Conservation (phyloP, 2,329 filamentous ascomycete species). For the Diplocarpon rosae region DNA sequence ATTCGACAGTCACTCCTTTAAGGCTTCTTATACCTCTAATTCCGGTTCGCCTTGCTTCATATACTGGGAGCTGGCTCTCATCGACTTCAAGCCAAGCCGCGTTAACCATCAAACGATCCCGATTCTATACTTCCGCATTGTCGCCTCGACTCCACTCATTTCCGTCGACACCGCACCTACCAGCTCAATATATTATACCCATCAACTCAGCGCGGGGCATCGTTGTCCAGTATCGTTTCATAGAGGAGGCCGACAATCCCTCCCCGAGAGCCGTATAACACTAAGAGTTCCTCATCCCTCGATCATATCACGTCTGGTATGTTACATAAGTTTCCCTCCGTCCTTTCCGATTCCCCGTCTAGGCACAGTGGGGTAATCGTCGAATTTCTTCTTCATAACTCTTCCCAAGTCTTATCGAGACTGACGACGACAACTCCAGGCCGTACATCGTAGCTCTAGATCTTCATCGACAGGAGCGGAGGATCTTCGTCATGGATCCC, state of each 20-base stretch:
- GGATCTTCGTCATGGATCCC: slow-evolving; percentile 37
- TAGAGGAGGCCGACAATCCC: slow-evolving; percentile 27
- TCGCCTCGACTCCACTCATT: slow-evolving; percentile 33
- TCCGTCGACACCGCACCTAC: slow-evolving; percentile 24
- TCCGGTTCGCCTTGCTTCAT: slow-evolving; percentile 35
- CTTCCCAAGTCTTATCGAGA: slow-evolving; percentile 16
- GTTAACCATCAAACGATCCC: slow-evolving; percentile 33
- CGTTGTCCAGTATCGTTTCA: slow-evolving; percentile 30
- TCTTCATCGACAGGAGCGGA: slow-evolving; percentile 18
- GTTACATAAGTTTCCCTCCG: slow-evolving; percentile 17
- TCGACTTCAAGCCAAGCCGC: slow-evolving; percentile 31
- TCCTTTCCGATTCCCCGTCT: slow-evolving; percentile 13
- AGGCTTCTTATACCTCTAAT: slow-evolving; percentile 27
- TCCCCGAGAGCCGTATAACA: slow-evolving; percentile 28
- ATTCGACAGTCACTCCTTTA: slow-evolving; percentile 42
- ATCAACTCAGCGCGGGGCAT: slow-evolving; percentile 32
- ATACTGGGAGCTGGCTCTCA: slow-evolving; percentile 48
- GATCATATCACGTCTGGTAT: slow-evolving; percentile 25
- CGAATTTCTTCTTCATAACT: slow-evolving; percentile 17
- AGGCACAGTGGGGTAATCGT: slow-evolving; percentile 14
- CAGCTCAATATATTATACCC: slow-evolving; percentile 27
- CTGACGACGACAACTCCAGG: slow-evolving; percentile 26
- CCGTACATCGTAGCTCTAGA: slow-evolving; percentile 11
- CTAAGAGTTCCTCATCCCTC: slow-evolving; percentile 25
- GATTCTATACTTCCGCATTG: slow-evolving; percentile 30